These are phyloP conservation scores for Ustanciosporium gigantosporum DNA, from an alignment of 1,284 basidiomycete genomes.

Conservation along the genomic window DNA sequence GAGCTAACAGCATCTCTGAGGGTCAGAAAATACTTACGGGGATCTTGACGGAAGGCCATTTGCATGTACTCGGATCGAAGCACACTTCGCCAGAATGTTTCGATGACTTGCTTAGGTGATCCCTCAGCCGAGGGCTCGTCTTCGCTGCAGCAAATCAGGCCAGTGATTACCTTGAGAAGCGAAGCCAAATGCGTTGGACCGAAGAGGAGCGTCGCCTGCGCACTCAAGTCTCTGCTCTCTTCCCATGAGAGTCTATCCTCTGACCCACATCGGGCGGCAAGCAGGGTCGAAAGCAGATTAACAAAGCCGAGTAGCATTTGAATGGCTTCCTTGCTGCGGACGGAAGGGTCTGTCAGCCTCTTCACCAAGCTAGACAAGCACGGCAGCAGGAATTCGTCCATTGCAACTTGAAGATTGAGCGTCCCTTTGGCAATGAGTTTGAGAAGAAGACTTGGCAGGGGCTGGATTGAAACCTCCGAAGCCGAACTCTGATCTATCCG, in stretches of 20 bases:
- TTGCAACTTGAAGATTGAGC: slow-evolving; percentile 29
- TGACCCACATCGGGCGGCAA: slow-evolving; percentile 1
- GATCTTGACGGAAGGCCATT: slow-evolving; percentile 24
- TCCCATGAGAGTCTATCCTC: slow-evolving; percentile 3
- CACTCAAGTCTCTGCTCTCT: slow-evolving; percentile 18
- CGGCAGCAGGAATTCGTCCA: slow-evolving; percentile 27
- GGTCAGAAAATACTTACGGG: slow-evolving; percentile 10
- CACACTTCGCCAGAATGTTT: slow-evolving; percentile 14
- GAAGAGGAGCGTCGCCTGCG: slow-evolving; percentile 25
- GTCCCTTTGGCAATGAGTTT: slow-evolving; percentile 25
- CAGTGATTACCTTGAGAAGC: slow-evolving; percentile 7
- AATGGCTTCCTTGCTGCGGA: slow-evolving; percentile 5
- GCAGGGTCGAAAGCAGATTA: not conserved
- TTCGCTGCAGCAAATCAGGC: slow-evolving; percentile 20
- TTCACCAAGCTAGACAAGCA: slow-evolving; percentile 8
- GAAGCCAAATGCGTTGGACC: slow-evolving; percentile 15
- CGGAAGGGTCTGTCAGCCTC: slow-evolving; percentile 25
- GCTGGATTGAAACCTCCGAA: not conserved
- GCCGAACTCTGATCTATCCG: slow-evolving; percentile 7
- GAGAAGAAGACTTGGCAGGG: slow-evolving; percentile 9
- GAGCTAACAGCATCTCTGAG: slow-evolving; percentile 27
- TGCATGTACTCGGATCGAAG: slow-evolving; percentile 26
- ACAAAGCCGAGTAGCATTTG: not conserved
- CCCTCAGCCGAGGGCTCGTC: slow-evolving; percentile 4
- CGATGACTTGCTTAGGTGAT: slow-evolving; percentile 9